phyloP scores from a whole-genome alignment of 1,284 basidiomycete species.

The Cutaneotrichosporon sp. region DNA sequence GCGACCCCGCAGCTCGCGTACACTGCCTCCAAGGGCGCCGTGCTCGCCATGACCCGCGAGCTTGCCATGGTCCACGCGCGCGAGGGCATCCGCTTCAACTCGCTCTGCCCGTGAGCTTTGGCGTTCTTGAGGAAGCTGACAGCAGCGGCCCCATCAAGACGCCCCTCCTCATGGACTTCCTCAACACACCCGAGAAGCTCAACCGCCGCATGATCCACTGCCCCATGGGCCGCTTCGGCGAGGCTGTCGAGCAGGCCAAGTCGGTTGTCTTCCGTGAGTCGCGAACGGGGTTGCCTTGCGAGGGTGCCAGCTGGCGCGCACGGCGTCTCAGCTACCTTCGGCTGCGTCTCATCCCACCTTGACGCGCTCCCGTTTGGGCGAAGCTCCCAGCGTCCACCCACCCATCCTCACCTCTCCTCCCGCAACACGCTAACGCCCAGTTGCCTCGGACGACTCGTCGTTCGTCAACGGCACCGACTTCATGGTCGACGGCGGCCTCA shows the following conservation, averaged over 20 bases:
- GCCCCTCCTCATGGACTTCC: constrained; percentile 94
- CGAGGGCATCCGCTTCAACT: constrained; percentile 93
- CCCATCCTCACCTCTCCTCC: neutral
- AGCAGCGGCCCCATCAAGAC: constrained; percentile 85
- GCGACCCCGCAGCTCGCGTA: constrained; percentile 94
- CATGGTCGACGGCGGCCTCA: constrained; percentile 87
- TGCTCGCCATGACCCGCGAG: constrained; percentile 96
- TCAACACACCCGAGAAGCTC: constrained; percentile 94
- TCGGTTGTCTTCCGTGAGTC: constrained; percentile 84
- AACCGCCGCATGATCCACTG: constrained; percentile 86
- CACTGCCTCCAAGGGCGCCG: constrained; percentile 69
- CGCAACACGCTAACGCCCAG: constrained; percentile 25
- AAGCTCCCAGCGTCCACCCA: neutral
- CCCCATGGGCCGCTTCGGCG: constrained; percentile 95
- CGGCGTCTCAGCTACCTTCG: too few species aligned
- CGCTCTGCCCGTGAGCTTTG: constrained; percentile 81
- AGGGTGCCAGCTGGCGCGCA: neutral
- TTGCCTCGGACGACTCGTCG: constrained; percentile 57
- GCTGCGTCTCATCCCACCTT: too few species aligned
- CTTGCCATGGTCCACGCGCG: constrained; percentile 95
- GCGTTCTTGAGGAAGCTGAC: neutral
- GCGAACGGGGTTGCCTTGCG: too few species aligned
- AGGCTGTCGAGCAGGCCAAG: constrained; percentile 90
- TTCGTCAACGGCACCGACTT: constrained; percentile 81
- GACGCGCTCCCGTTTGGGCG: too few species aligned